A percentile compares a stretch with the other conserved stretches of the same genome.
These are phyloP conservation scores for Colletotrichum limetticola DNA, from an alignment of 2,329 filamentous ascomycete species.

Conservation along the genomic window DNA sequence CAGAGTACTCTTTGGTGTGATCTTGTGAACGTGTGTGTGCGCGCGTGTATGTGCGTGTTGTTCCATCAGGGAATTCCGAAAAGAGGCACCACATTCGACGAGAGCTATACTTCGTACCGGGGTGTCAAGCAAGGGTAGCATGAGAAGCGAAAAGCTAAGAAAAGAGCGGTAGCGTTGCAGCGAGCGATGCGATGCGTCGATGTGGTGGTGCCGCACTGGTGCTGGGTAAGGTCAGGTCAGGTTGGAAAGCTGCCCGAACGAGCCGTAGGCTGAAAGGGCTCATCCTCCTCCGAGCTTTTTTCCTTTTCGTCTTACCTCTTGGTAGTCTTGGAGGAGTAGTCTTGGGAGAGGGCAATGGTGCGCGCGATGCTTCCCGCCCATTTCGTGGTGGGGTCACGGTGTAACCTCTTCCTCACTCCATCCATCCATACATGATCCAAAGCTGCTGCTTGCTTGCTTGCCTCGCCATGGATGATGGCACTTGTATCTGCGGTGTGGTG, in stretches of 20 bases:
- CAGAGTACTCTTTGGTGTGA: neutral
- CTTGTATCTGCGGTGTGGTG: neutral
- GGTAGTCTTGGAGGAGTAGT: neutral
- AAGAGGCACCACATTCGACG: neutral
- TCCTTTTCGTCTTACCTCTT: neutral
- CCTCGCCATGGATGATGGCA: neutral
- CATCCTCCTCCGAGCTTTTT: neutral
- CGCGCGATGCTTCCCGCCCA: conserved; percentile 11
- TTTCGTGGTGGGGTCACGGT: conserved; percentile 21
- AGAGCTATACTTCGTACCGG: neutral
- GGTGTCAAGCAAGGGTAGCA: neutral
- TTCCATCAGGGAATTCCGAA: neutral
- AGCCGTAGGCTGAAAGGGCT: conserved; percentile 57
- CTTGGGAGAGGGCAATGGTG: neutral
- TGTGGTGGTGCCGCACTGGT: neutral
- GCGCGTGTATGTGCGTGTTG: neutral
- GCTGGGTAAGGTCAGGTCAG: conserved; percentile 24
- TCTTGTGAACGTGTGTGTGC: neutral
- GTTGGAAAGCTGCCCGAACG: conserved; percentile 56
- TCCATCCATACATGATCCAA: neutral
- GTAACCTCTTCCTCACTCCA: conserved; percentile 5
- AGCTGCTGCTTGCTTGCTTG: neutral
- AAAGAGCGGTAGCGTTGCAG: conserved; percentile 19
- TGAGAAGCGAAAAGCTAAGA: conserved; percentile 7
- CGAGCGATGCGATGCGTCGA: conserved; percentile 3